phyloP scores from a whole-genome alignment of 148 eudicot genomes.

The Vaccinium myrtillus region DNA sequence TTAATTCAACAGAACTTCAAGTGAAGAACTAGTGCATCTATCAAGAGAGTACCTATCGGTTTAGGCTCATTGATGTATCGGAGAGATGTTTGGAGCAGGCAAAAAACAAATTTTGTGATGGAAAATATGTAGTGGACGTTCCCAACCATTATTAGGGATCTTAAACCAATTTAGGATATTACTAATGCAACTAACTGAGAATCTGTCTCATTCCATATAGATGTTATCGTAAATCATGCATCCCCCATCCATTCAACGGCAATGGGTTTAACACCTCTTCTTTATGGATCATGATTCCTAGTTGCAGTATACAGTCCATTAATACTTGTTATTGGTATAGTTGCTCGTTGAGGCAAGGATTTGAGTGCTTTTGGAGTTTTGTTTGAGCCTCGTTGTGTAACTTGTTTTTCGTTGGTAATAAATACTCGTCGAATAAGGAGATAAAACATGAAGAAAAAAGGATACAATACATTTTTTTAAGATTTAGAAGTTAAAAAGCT shows the following conservation, averaged over 20 bases:
- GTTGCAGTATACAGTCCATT: background rate
- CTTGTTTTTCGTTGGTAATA: background rate
- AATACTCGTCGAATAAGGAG: slow-evolving; percentile 10
- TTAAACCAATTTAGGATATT: background rate
- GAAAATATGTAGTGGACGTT: background rate
- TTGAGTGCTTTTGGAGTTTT: background rate
- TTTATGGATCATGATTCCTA: background rate
- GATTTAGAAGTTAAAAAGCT: background rate
- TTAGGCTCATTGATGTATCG: background rate
- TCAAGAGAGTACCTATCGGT: background rate
- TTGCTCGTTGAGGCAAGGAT: background rate
- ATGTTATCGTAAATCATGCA: background rate
- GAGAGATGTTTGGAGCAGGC: background rate
- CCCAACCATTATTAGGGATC: background rate
- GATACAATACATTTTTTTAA: background rate
- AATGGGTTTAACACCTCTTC: background rate
- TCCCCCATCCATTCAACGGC: background rate
- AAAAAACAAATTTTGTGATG: background rate
- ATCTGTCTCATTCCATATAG: background rate
- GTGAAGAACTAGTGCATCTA: background rate
- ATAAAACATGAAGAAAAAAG: background rate
- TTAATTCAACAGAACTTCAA: background rate
- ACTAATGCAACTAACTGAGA: background rate
- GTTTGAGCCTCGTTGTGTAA: background rate
- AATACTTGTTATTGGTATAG: background rate